Base-by-base conservation (phyloP, 139 green algal species). In the Chlamydomonas sphaeroides region DNA sequence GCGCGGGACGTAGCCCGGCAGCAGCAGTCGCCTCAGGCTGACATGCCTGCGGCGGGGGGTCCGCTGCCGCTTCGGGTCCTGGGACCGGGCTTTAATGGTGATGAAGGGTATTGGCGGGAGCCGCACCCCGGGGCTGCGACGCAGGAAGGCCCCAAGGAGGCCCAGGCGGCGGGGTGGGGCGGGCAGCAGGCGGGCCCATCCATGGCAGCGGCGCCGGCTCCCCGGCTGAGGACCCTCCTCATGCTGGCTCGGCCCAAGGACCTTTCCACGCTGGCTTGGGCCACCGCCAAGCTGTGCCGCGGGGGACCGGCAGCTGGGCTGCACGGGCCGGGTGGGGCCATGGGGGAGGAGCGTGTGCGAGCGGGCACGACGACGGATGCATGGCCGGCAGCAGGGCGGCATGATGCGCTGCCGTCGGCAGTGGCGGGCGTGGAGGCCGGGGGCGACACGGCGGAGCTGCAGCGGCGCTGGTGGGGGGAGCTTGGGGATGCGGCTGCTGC, bases 231-330 rank as follows among this genome's bases (percentile, higher is more conserved):
- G 1, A n/a, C 32, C 15, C 32, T 68, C 3, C 11, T 14, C 32
- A 2, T 2, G 3, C 6, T 74, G 25, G 1, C 1, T 0, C n/a
- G n/a, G n/a, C 38, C 73, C 28, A 69, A 80, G 73, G 57, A 69
- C 41, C 17, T 80, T 0, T 53, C 51, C 48, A 80, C 70, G n/a
- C n/a, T 80, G 18, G 59, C 59, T 17, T 80, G 73, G 73, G 57
- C 73, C 38, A 6, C 61, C 28, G 73, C 73, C 28, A 80, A 80
- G 39, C 30, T 80, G 33, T 38, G 57, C 5, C n/a, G n/a, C n/a
- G n/a, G n/a, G n/a, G n/a, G n/a, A n/a, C n/a, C n/a, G n/a, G n/a
- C n/a, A n/a, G n/a, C n/a, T n/a, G n/a, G n/a, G n/a, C n/a, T n/a
- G n/a, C n/a, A n/a, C n/a, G n/a, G n/a, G n/a, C n/a, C n/a, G n/a